phyloP scores from a whole-genome alignment of 306 rosid genomes.

The Mimosa pudica region DNA sequence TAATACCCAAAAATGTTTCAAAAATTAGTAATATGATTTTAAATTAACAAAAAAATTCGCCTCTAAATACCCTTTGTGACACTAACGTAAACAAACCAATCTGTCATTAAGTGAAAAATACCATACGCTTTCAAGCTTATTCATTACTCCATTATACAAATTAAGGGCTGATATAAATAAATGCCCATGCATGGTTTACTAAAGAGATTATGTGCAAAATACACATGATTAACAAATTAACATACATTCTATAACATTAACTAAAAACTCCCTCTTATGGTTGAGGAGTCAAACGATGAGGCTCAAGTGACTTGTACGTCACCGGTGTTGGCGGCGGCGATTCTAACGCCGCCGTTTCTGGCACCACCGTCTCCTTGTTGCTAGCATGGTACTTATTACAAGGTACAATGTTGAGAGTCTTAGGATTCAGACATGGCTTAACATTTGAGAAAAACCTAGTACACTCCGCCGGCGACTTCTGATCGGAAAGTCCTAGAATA shows the following conservation, averaged over 20 bases:
- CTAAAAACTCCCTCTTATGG: not conserved
- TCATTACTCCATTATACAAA: not conserved
- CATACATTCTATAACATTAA: not conserved
- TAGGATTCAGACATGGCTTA: conserved; percentile 35
- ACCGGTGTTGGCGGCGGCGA: conserved; percentile 40
- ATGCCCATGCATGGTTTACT: not conserved
- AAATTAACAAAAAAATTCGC: too few species aligned
- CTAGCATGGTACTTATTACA: conserved; percentile 33
- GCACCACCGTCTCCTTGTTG: not conserved
- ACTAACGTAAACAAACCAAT: not conserved
- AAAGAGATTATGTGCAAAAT: not conserved
- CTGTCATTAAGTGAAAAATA: not conserved
- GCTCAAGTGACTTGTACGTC: conserved; percentile 48
- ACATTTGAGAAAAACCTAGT: conserved; percentile 26
- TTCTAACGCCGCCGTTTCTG: not conserved
- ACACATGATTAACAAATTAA: not conserved
- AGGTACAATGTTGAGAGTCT: conserved; percentile 39
- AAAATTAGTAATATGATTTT: too few species aligned
- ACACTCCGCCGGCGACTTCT: conserved; percentile 42
- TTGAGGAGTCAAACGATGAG: conserved; percentile 29
- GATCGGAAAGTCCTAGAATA: conserved; percentile 54
- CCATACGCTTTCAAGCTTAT: not conserved
- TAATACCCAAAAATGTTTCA: too few species aligned
- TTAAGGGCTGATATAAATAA: not conserved
- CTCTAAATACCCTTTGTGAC: too few species aligned